Percentiles rank a stretch among this genome's conserved stretches.
Conservation (phyloP, 192 early-diverging fungal species). For the Coemansia sp. region DNA sequence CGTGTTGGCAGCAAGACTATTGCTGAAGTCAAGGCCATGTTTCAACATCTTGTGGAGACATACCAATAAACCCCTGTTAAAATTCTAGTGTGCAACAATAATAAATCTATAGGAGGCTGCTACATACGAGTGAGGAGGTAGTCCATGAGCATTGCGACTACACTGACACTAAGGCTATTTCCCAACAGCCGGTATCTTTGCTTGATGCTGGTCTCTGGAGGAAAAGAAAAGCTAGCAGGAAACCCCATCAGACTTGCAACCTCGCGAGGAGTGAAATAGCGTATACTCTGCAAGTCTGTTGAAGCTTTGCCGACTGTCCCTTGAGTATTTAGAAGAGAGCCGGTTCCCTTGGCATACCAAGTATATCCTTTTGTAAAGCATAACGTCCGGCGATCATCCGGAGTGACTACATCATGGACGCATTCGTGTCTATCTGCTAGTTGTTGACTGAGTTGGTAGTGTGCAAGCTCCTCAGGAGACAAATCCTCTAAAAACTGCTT, state of each 20-base stretch:
- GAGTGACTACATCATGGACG: slow-evolving; percentile 67
- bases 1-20: slow-evolving; percentile 63
- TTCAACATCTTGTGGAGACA: slow-evolving; percentile 53
- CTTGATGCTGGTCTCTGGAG: slow-evolving; percentile 59
- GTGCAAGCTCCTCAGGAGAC: slow-evolving; percentile 9
- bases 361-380: slow-evolving; percentile 85
- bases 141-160: slow-evolving; percentile 75
- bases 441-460: slow-evolving; percentile 25
- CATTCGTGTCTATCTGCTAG: slow-evolving; percentile 40
- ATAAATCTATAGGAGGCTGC: neutral
- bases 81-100: neutral
- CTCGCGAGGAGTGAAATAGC: slow-evolving; percentile 62
- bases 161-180: slow-evolving; percentile 84
- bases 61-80: slow-evolving; percentile 25
- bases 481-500: slow-evolving; percentile 41
- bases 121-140: slow-evolving; percentile 60
- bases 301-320: slow-evolving; percentile 27
- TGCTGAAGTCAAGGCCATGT: slow-evolving; percentile 59
- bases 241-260: slow-evolving; percentile 81
- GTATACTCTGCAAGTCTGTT: slow-evolving; percentile 36
- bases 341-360: slow-evolving; percentile 57
- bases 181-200: slow-evolving; percentile 87
- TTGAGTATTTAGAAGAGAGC: slow-evolving; percentile 25
- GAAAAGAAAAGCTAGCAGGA: slow-evolving; percentile 72
- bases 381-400: slow-evolving; percentile 60